A percentile compares a stretch with the other conserved stretches of the same genome.
These are phyloP conservation scores for Westerdykella sp. DNA, from an alignment of 2,329 filamentous ascomycete species.

Conservation along the genomic window DNA sequence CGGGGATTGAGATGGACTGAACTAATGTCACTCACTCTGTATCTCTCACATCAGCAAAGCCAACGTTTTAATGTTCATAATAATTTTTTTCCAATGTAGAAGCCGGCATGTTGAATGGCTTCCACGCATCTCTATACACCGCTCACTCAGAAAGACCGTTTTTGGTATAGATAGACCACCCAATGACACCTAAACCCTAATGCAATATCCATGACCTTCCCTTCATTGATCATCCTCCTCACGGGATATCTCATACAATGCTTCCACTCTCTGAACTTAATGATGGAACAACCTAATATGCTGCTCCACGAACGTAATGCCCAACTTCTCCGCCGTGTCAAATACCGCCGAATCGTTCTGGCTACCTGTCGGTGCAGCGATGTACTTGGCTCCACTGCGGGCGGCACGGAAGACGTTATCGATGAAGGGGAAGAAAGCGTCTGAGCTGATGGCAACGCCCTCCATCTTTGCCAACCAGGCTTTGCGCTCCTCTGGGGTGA, in stretches of 20 bases:
- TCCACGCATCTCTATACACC: not conserved
- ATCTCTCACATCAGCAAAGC: not conserved
- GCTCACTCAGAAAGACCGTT: not conserved
- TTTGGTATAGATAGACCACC: constrained; percentile 3
- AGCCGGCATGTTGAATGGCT: constrained; percentile 3
- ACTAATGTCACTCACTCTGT: too few relatives aligned
- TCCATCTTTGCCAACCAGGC: constrained; percentile 78
- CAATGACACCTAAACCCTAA: not conserved
- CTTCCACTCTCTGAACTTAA: constrained; percentile 43
- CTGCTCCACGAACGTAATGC: constrained; percentile 94
- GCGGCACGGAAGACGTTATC: constrained; percentile 94
- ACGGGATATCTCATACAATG: not conserved
- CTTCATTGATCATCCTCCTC: not conserved
- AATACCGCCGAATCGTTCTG: constrained; percentile 79
- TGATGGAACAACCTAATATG: constrained; percentile 92
- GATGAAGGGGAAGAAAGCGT: constrained; percentile 98
- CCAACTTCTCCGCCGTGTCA: constrained; percentile 83
- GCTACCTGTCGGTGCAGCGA: constrained; percentile 85
- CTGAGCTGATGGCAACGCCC: constrained; percentile 81
- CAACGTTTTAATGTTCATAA: not conserved
- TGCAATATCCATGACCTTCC: not conserved
- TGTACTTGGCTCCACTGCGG: constrained; percentile 88
- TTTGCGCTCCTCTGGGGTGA: constrained; percentile 76
- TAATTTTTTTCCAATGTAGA: too few relatives aligned
- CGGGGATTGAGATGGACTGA: too few relatives aligned